Base-by-base conservation (phyloP, 2,329 filamentous ascomycete genomes). In the Xylariomycetidae sp. region DNA sequence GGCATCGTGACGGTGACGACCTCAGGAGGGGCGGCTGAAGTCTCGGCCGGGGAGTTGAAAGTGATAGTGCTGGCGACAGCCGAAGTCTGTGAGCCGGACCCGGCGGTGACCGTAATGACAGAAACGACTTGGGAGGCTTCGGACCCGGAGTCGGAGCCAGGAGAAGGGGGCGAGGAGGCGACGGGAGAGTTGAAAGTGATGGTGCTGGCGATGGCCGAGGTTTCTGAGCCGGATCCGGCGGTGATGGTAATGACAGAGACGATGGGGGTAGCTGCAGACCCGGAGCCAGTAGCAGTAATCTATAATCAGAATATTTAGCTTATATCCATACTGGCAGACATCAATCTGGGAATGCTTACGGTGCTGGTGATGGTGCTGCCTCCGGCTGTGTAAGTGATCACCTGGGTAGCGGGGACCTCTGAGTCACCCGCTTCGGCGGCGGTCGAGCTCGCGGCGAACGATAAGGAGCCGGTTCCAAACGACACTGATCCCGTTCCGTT, bases 1-100 rank as follows among this genome's bases (percentile, higher is more conserved):
- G 42, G 41, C 29, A 49, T 40, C 13, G 44, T 46, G 22, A 48
- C 37, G 30, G 40, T 34, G 19, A 28, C 34, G 30, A 29, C 16
- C 27, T 37, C 22, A 4, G 36, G 33, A 16, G 33, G 25, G 18
- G 33, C 27, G 7, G 35, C 31, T 7, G 33, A 28, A 12, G 33
- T 25, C n/a, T 15, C 28, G 11, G 23, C 22, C 15, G 36, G 30
- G 10, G 27, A 13, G 13, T 41, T 28, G 16, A 43, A 14, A 9
- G 37, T 44, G 11, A 46, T 15, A 6, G 38, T 47, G 22, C 31
- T 30, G n/a, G 33, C 37, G 2, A 44, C 22, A 3, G 25, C 38
- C 6, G 29, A 30, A 9, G 41, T 19, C 14, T 36, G 30, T 5
- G 39, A 28, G 10, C 44, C 40, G 14, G 12, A 16, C 12, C 34